Evolutionary conservation across 2,329 filamentous ascomycete species (phyloP).

Genomic region (Aspergillus transmontanensis): DNA sequence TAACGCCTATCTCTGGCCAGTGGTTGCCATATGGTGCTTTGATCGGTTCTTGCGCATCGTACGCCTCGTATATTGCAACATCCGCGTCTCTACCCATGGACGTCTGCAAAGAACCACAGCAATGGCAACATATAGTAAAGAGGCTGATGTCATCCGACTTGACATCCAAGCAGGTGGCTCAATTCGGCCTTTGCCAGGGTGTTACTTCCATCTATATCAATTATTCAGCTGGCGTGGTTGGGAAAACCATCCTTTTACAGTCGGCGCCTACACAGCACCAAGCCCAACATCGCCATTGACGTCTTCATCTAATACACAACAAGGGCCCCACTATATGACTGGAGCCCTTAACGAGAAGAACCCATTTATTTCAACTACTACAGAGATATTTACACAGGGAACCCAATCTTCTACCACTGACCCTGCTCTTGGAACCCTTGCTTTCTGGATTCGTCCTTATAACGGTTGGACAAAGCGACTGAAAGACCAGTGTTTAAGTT

Average conservation of each 20-base stretch:
- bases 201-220: slow-evolving; percentile 53
- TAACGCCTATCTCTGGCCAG: slow-evolving; percentile 49
- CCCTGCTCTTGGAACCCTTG: not conserved
- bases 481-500: too few relatives aligned
- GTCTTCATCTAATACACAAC: not conserved
- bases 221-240: slow-evolving; percentile 43
- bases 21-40: slow-evolving; percentile 50
- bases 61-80: slow-evolving; percentile 45
- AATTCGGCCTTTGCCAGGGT: slow-evolving; percentile 29
- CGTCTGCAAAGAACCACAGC: too few relatives aligned
- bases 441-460: too few relatives aligned
- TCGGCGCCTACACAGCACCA: slow-evolving; percentile 24
- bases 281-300: not conserved
- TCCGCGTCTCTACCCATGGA: slow-evolving; percentile 23
- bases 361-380: not conserved
- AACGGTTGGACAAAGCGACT: too few relatives aligned
- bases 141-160: too few relatives aligned
- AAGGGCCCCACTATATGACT: slow-evolving; percentile 46
- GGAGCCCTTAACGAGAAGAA: slow-evolving; percentile 18
- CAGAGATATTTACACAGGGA: not conserved
- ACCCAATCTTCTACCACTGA: not conserved
- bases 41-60: slow-evolving; percentile 37
- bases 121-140: too few relatives aligned
- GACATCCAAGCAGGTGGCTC: not conserved
- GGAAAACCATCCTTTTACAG: slow-evolving; percentile 54